Conservation (phyloP, 2,329 filamentous ascomycete species). For the Penicillium psychrosexuale region DNA sequence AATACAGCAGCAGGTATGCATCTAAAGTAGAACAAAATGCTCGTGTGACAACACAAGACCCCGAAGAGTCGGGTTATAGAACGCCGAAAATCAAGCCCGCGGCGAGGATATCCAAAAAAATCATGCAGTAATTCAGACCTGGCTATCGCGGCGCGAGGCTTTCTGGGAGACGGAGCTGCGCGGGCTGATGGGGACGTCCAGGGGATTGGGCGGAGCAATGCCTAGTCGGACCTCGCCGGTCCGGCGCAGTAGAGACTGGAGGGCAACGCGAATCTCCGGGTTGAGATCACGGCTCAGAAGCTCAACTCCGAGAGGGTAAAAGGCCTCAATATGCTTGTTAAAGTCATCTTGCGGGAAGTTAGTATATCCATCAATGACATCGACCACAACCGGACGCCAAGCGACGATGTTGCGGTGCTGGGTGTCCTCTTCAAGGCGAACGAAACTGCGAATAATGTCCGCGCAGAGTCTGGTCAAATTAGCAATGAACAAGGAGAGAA, state of each 20-base stretch:
- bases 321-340: slow-evolving; percentile 70
- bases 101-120: slow-evolving; percentile 34
- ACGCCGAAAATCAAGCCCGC: slow-evolving; percentile 5
- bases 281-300: slow-evolving; percentile 79
- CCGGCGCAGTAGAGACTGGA: slow-evolving; percentile 73
- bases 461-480: slow-evolving; percentile 64
- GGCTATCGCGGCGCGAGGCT: slow-evolving; percentile 30
- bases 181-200: slow-evolving; percentile 31
- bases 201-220: slow-evolving; percentile 37
- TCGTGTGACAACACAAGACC: slow-evolving; percentile 14
- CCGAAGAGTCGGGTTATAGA: slow-evolving; percentile 20
- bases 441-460: slow-evolving; percentile 86
- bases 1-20: slow-evolving; percentile 25
- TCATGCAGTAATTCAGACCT: slow-evolving; percentile 17
- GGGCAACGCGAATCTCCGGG: slow-evolving; percentile 69
- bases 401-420: slow-evolving; percentile 96
- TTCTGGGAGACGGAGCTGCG: slow-evolving; percentile 37
- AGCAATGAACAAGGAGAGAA: neutral
- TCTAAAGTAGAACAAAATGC: slow-evolving; percentile 18
- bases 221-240: slow-evolving; percentile 72
- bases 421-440: slow-evolving; percentile 85
- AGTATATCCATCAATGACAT: slow-evolving; percentile 89
- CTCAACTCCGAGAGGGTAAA: slow-evolving; percentile 83
- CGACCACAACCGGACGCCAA: slow-evolving; percentile 95
- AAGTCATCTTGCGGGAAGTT: slow-evolving; percentile 80